Base-by-base conservation (phyloP, 225 moss, liverwort and hornwort species). In the Lunularia cruciata region DNA sequence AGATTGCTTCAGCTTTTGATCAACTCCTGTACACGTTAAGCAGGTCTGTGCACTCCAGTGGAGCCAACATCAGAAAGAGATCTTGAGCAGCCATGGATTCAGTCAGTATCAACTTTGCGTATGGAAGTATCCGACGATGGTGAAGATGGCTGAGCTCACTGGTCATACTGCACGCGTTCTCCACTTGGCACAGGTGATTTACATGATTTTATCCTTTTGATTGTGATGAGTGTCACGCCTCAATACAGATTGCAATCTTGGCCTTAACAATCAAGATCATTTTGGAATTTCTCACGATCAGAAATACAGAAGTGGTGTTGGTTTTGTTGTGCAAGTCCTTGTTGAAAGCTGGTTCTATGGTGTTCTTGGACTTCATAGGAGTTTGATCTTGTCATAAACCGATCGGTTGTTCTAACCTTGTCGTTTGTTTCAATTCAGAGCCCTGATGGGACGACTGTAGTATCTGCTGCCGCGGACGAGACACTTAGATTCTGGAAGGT, bases 401-500 rank as follows among this genome's bases (percentile, higher is more conserved):
- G n/a, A n/a, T n/a, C n/a, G n/a, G n/a, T n/a, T 43, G 43, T 10
- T 43, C 16, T 43, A 10, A 43, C 16, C 43, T 43, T 10, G 12
- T 43, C 11, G 43, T 16, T 1, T 43, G 43, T 43, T 57, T 40
- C 31, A 33, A 51, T 70, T 28, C 86, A 96, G 96, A 92, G 92
- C 69, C 96, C 96, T 58, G 96, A 96, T 71, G 96, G 96, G 42
- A 85, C 88, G 35, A 90, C 90, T 1, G 67, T 96, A 27, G 96
- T 90, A 19, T 92, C 96, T 8, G 96, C 96, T 34, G 92, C 92
- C 38, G 96, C 92, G 31, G 96, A 96, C 19, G 96, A 96, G 75
- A 96, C 96, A 22, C 85, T 96, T 25, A 76, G 96, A 35, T 96
- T 96, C 74, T 96, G 96, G 96, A 88, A 90, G 75, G 96, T 90